Percentiles rank a stretch among this genome's conserved stretches.
These are phyloP conservation scores for Leccinum variicolor DNA, from an alignment of 768 basidiomycete species.

Conservation along the genomic window DNA sequence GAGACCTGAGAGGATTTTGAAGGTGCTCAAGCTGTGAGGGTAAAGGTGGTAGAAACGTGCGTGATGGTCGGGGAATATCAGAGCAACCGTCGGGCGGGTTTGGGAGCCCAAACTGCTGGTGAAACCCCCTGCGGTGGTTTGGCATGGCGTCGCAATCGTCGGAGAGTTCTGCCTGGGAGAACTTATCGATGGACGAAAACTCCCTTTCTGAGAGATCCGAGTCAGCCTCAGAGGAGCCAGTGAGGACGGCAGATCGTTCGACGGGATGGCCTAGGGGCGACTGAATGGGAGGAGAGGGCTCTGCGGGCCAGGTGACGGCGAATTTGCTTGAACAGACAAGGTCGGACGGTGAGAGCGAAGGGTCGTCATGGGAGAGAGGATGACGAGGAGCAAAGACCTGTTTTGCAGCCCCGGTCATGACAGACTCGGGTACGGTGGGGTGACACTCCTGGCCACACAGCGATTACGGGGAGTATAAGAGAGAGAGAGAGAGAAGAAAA, in stretches of 20 bases:
- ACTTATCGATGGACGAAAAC: conserved; percentile 27
- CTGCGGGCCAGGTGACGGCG: conserved; percentile 55
- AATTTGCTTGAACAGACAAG: conserved; percentile 52
- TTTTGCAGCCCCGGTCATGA: conserved; percentile 30
- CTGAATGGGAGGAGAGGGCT: conserved; percentile 38
- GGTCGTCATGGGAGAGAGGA: conserved; percentile 39
- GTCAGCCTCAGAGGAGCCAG: conserved; percentile 48
- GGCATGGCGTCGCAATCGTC: conserved; percentile 29
- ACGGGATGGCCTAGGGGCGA: conserved; percentile 30
- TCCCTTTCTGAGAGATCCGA: conserved; percentile 50
- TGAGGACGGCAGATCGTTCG: conserved; percentile 40
- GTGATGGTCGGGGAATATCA: conserved; percentile 55
- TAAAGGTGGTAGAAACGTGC: conserved; percentile 78
- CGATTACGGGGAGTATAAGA: conserved; percentile 4
- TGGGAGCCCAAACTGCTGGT: conserved; percentile 22
- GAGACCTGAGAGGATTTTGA: conserved; percentile 58
- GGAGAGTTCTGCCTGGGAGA: conserved; percentile 31
- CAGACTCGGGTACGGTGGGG: not conserved
- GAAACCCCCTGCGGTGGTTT: conserved; percentile 22
- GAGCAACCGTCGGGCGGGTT: conserved; percentile 24
- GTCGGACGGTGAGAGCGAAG: conserved; percentile 41
- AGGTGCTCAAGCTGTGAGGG: conserved; percentile 75
- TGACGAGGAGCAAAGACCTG: conserved; percentile 50
- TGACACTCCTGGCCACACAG: conserved; percentile 11
- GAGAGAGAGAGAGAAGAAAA: conserved; percentile 9